Base-by-base conservation (phyloP, 2,329 filamentous ascomycete species). In the Fusarium heterosporum region DNA sequence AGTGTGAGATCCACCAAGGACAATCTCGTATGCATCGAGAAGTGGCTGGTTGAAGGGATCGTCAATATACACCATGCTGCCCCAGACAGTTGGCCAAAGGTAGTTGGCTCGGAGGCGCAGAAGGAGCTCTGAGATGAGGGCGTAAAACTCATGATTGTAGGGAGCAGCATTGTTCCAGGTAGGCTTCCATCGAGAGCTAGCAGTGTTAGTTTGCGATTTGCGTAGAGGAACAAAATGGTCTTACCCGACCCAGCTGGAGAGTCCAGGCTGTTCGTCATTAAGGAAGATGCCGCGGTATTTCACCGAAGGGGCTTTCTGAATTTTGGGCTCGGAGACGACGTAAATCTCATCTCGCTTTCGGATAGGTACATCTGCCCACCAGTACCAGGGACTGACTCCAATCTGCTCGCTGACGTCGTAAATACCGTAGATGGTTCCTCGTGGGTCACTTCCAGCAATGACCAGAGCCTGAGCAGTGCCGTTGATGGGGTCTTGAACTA, bases 61-160 rank as follows among this genome's bases (percentile, higher is more conserved):
- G 62, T 93, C 91, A 2, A 91, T 84, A 72, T 89, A 87, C 72
- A 93, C 91, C 83, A 92, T 91, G 65, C 84, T 85, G 8, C 84
- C 85, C 91, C 90, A 93, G 74, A 87, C 82, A 1, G 89, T 85
- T 1, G 90, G 91, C 90, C 91, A 93, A 48, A 93, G 80, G 71
- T 92, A 93, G 75, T 93, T 93, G 16, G 90, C 90, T 36, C 87
- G 84, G 28, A 91, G 81, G 8, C 91, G 84, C 8, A 93, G 84
- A 2, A 93, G 78, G 2, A 93, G 80, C 78, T 93, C 91, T 64
- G 91, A 92, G 19, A 93, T 86, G 19, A 85, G 84, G 6, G 84
- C 79, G 76, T 93, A 92, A 10, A 90, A 90, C 1, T 90, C 83
- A 25, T 83, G 82, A 16, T 79, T 79, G 73, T 90, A 90, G 68